Conservation (phyloP, 108 stramenopile genomes). For the Seminavis robusta region DNA sequence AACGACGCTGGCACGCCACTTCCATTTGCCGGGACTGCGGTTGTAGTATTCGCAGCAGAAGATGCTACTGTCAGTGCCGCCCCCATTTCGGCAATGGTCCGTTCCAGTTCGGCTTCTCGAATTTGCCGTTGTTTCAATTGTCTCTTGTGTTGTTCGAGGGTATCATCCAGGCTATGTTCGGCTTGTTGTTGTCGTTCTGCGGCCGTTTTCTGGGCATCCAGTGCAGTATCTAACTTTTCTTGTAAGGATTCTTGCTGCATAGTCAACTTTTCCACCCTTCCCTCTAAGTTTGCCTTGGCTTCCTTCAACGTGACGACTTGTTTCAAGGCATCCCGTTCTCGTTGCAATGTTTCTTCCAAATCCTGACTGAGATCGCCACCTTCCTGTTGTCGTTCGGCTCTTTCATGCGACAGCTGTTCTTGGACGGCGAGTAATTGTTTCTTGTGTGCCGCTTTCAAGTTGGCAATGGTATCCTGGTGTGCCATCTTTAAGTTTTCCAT, state of each 20-base stretch:
- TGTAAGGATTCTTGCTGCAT: conserved; percentile 46
- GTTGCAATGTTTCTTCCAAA: conserved; percentile 55
- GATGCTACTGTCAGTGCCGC: conserved; percentile 64
- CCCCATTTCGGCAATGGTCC: conserved; percentile 70
- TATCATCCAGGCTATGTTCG: conserved; percentile 70
- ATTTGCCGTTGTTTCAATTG: conserved; percentile 60
- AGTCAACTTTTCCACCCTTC: conserved; percentile 37
- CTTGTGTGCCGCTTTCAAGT: conserved; percentile 34
- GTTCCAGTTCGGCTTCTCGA: conserved; percentile 78
- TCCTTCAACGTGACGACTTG: conserved; percentile 31
- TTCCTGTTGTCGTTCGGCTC: conserved; percentile 41
- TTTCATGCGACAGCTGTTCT: conserved; percentile 35
- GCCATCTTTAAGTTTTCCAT: conserved; percentile 34
- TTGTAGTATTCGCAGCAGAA: conserved; percentile 37
- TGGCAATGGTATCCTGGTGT: conserved; percentile 35
- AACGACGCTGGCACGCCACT: not conserved
- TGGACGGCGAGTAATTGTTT: conserved; percentile 42
- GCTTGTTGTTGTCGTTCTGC: conserved; percentile 61
- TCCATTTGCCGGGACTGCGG: not conserved
- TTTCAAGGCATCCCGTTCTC: conserved; percentile 53
- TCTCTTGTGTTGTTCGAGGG: conserved; percentile 60
- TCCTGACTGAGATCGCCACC: conserved; percentile 72
- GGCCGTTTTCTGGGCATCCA: conserved; percentile 46
- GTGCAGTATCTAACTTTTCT: conserved; percentile 47
- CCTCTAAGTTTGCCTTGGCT: conserved; percentile 42